These are phyloP conservation scores for Mycena indigotica DNA, from an alignment of 768 basidiomycete genomes.

Conservation along the genomic window DNA sequence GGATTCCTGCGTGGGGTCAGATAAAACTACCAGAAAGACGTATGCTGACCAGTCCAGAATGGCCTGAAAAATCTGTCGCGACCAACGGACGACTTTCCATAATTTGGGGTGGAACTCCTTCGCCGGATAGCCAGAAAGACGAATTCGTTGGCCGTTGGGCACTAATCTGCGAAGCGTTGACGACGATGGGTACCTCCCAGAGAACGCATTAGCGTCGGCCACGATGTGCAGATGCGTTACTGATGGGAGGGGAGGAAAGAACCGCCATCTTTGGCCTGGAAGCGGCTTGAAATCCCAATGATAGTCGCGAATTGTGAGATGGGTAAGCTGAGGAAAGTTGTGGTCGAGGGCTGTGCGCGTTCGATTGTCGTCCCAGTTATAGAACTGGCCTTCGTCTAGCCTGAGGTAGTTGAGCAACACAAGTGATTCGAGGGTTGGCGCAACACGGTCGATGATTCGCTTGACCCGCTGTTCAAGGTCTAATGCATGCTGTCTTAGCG, in stretches of 20 bases:
- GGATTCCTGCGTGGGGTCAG: background rate
- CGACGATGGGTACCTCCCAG: background rate
- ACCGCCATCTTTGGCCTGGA: background rate
- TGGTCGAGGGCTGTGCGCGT: conserved; percentile 5
- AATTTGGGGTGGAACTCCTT: background rate
- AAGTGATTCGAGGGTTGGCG: conserved; percentile 16
- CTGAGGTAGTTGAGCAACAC: conserved; percentile 16
- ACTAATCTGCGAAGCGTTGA: conserved; percentile 2
- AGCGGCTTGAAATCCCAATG: conserved; percentile 5
- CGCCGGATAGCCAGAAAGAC: conserved; percentile 5
- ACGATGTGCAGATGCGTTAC: conserved; percentile 18
- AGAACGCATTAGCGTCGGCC: too few species aligned
- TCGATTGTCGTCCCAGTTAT: conserved; percentile 1
- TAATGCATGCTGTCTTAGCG: background rate
- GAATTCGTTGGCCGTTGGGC: conserved; percentile 10
- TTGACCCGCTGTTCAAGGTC: conserved; percentile 8
- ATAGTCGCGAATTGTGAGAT: conserved; percentile 4
- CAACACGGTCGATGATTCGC: conserved; percentile 15
- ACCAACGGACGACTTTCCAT: conserved; percentile 1
- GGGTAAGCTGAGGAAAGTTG: conserved; percentile 8
- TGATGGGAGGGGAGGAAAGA: conserved; percentile 6
- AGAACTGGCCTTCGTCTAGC: background rate
- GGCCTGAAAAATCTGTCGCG: background rate
- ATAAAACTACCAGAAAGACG: background rate
- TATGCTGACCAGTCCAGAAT: conserved; percentile 1